Conservation (phyloP, 768 basidiomycete species). For the Macrolepiota albuminosa region DNA sequence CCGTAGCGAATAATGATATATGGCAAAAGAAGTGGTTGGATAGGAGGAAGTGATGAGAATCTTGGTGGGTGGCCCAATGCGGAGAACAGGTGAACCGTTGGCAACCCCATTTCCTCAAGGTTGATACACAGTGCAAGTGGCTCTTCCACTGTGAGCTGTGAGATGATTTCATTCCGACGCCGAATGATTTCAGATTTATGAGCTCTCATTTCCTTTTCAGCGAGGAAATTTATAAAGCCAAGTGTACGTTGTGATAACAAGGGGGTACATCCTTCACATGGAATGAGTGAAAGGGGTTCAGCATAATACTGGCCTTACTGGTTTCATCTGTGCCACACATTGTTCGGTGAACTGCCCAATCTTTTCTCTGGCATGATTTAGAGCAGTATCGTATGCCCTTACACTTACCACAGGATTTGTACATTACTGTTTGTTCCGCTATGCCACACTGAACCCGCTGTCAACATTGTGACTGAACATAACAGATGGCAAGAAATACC, state of each 20-base stretch:
- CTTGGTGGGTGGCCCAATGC: background rate
- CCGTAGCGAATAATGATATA: background rate
- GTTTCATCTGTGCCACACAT: background rate
- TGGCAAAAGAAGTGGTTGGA: background rate
- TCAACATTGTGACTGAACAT: too few species aligned
- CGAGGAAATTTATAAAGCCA: background rate
- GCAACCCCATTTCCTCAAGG: background rate
- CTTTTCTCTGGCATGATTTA: background rate
- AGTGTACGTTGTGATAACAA: background rate
- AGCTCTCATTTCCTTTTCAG: background rate
- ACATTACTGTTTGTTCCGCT: background rate
- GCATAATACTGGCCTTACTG: background rate
- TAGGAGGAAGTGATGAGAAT: background rate
- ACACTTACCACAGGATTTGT: background rate
- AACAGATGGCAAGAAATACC: background rate
- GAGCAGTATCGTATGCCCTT: background rate
- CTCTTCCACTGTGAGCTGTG: background rate
- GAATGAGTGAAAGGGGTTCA: background rate
- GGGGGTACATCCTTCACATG: background rate
- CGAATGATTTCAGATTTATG: background rate
- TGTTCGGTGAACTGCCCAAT: background rate
- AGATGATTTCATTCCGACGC: background rate
- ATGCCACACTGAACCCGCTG: background rate
- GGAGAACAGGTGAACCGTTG: background rate
- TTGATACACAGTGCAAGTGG: background rate